Evolutionary conservation across 352 stramenopile species (phyloP).

Genomic region (Pythium aphanidermatum): DNA sequence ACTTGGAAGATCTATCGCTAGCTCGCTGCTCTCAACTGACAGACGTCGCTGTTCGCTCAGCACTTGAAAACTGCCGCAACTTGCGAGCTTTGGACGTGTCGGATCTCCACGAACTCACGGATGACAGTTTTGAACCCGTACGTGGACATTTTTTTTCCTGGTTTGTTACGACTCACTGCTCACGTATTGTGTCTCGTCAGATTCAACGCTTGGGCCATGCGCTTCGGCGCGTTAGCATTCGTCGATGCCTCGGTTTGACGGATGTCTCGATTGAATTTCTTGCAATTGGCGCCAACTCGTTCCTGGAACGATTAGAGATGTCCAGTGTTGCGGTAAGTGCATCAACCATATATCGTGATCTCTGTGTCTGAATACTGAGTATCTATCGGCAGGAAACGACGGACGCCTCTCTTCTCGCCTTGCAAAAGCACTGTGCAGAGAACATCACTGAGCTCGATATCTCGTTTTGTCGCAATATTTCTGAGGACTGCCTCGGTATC

Average conservation of each 20-base stretch:
- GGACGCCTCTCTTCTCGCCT: constrained; percentile 35
- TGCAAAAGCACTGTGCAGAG: constrained; percentile 44
- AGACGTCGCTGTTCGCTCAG: constrained; percentile 31
- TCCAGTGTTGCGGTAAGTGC: constrained; percentile 64
- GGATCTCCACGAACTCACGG: constrained; percentile 62
- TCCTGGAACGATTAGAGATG: constrained; percentile 60
- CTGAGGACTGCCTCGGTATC: constrained; percentile 57
- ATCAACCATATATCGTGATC: background rate
- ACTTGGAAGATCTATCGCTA: constrained; percentile 63
- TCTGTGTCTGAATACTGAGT: background rate
- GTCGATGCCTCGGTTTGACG: constrained; percentile 52
- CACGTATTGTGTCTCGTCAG: constrained; percentile 8
- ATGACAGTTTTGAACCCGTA: constrained; percentile 59
- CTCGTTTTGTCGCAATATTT: constrained; percentile 70
- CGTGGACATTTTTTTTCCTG: background rate
- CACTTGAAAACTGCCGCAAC: constrained; percentile 51
- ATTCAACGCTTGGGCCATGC: constrained; percentile 44
- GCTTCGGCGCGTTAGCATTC: constrained; percentile 48
- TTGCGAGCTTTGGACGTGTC: constrained; percentile 61
- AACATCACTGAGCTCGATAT: constrained; percentile 53
- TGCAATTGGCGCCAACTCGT: constrained; percentile 44
- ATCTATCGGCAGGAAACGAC: constrained; percentile 38
- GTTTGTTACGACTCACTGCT: background rate
- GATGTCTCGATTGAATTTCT: constrained; percentile 56
- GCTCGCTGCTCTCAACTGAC: constrained; percentile 66